Evolutionary conservation across 2,329 filamentous ascomycete species (phyloP), one percentile per base, ranked within the genome.

Genomic region (Shiraia bambusicola): DNA sequence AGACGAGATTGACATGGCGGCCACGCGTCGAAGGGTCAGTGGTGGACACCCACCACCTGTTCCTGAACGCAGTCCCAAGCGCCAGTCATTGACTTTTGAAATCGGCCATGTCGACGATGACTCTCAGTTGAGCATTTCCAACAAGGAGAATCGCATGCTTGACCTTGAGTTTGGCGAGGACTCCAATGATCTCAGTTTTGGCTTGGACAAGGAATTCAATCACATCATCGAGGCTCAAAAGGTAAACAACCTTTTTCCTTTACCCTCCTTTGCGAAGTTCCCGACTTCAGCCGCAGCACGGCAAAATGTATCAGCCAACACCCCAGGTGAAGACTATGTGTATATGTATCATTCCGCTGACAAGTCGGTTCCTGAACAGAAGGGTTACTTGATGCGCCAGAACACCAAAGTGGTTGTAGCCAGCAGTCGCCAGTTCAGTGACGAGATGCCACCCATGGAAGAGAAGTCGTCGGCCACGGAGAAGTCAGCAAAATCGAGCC

Each of bases 331-430:
- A 53, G 42, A 55, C 35, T 61, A 63, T 29, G 49, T 57, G 11
- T 62, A 57, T 45, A 58, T 56, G 50, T 34, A 58, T 55, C 57
- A 56, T 50, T 46, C 61, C 43, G 70, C 77, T 82, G 61, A 77
- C 69, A 39, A 45, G 22, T 54, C 54, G 63, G 61, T 72, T 58
- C 76, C 70, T 56, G 78, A 77, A 82, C 87, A 96, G 91, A 91
- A 94, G 75, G 93, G 93, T 42, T 98, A 98, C 65, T 78, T 97
- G 32, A 98, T 97, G 92, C 84, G 93, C 61, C 92, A 98, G 61
- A 98, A 97, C 71, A 97, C 92, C 3, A 97, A 97, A 70, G 81
- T 98, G 39, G 89, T 98, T 36, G 83, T 95, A 35, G 93, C 93
- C n/a, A 95, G 85, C 65, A 83, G 78, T 63, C 77, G 79, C 32